phyloP scores from a whole-genome alignment of 495 filamentous ascomycete species.

The Aspergillus ellipticus region DNA sequence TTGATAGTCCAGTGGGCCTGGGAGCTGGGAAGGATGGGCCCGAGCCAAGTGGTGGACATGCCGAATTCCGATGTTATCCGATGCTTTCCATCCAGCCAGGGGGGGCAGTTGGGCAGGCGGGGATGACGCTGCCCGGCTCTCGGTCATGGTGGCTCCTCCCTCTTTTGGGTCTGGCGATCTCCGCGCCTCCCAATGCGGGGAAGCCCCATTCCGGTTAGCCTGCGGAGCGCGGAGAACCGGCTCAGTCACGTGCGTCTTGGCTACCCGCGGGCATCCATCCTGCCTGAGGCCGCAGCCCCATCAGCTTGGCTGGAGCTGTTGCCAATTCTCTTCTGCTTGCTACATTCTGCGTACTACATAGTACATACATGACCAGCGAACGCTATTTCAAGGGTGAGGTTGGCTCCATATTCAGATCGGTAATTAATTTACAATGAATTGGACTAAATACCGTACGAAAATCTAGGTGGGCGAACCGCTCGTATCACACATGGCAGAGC shows the following conservation, averaged over 20 bases:
- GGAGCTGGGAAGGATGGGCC: no score
- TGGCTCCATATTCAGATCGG: no score
- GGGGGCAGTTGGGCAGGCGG: not conserved
- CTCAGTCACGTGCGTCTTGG: slow-evolving; percentile 3
- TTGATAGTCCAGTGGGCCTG: no score
- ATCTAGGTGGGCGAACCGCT: slow-evolving; percentile 3
- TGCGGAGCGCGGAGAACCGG: slow-evolving; percentile 15
- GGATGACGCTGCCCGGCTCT: not conserved
- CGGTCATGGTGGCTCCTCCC: no score
- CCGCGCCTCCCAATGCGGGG: slow-evolving; percentile 14
- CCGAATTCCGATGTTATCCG: slow-evolving; percentile 19
- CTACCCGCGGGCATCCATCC: not conserved
- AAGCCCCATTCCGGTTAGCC: slow-evolving; percentile 10
- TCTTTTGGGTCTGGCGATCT: not conserved
- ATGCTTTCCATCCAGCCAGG: slow-evolving; percentile 16
- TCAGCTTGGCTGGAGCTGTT: no score
- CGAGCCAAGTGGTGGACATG: slow-evolving; percentile 3
- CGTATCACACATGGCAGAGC: not conserved
- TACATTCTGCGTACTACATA: no score
- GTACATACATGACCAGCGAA: no score
- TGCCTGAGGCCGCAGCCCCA: no score
- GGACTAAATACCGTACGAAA: not conserved
- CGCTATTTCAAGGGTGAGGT: no score
- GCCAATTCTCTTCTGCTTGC: no score
- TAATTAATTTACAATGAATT: not conserved